phyloP scores from a whole-genome alignment of 1,139 yeast species.

The Kluyveromyces sp. region DNA sequence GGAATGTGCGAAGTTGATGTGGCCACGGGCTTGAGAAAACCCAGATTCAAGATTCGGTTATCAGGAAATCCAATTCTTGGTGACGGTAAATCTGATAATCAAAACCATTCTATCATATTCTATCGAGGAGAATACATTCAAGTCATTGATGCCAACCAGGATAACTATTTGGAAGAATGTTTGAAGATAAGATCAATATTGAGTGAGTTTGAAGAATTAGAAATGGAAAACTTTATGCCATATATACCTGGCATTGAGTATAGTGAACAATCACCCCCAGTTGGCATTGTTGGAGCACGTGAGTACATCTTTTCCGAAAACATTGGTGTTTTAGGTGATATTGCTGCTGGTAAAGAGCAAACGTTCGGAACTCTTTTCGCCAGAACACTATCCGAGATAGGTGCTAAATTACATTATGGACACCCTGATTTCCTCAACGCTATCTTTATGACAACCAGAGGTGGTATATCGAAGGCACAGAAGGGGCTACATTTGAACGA shows the following conservation, averaged over 20 bases:
- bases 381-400: constrained; percentile 74
- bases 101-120: constrained; percentile 67
- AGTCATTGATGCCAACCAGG: constrained; percentile 84
- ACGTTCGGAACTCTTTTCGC: constrained; percentile 89
- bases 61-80: constrained; percentile 88
- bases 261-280: constrained; percentile 39
- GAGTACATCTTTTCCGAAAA: constrained; percentile 85
- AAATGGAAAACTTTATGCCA: constrained; percentile 32
- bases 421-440: constrained; percentile 87
- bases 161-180: constrained; percentile 80
- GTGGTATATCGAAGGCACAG: constrained; percentile 87
- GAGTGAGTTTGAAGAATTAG: constrained; percentile 67
- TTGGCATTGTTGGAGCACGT: constrained; percentile 82
- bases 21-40: constrained; percentile 36
- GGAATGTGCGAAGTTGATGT: constrained; percentile 37
- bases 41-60: constrained; percentile 48
- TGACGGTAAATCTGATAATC: constrained; percentile 86
- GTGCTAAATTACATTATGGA: constrained; percentile 85
- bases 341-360: constrained; percentile 91
- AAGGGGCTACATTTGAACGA: constrained; percentile 80
- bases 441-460: constrained; percentile 82
- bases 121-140: constrained; percentile 84
- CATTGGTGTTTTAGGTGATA: constrained; percentile 79
- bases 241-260: constrained; percentile 42
- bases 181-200: constrained; percentile 69